Base-by-base conservation (phyloP, 192 early-diverging fungal species). In the Dispira simplex region DNA sequence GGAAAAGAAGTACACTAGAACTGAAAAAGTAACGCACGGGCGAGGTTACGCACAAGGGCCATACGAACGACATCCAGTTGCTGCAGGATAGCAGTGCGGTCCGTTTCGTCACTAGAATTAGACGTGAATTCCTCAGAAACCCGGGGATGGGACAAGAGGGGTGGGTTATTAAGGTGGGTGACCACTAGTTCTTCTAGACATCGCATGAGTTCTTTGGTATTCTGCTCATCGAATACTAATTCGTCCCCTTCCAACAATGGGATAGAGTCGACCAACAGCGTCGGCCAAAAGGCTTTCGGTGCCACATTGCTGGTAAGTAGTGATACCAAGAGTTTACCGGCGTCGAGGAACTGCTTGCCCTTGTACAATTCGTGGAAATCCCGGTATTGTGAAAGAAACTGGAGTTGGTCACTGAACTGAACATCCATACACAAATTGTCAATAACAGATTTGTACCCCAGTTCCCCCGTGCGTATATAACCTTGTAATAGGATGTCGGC, bases 191-290 rank as follows among this genome's bases (percentile, higher is more conserved):
- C 72, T 63, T 88, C 86, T 11, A 84, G 69, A 69, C 79, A 77
- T 47, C 78, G 70, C 83, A 88, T 83, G 49, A 88, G 66, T 65
- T 78, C 86, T 23, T 75, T 71, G 0, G 84, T 88, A 16, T 83
- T 77, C 2, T 74, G 66, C 0, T 76, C 65, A 46, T 69, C 64
- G 59, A 88, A 85, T 28, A 88, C 74, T 52, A 85, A 58, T 18
- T 10, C 28, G 13, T 86, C 79, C 46, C 52, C 73, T 27, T 83
- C 80, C 23, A 88, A 68, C 48, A 88, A 62, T 28, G 83, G 86
- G 25, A 88, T 68, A 0, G 82, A 66, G 49, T 88, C 84, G 8
- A 84, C 65, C 14, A 88, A 66, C 28, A 82, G 46, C 8, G 74
- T 70, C 10, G 64, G 57, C 46, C 81, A 70, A 8, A 83, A 81